phyloP scores from a whole-genome alignment of 106 monocot genomes.

The Amphibolis antarctica region DNA sequence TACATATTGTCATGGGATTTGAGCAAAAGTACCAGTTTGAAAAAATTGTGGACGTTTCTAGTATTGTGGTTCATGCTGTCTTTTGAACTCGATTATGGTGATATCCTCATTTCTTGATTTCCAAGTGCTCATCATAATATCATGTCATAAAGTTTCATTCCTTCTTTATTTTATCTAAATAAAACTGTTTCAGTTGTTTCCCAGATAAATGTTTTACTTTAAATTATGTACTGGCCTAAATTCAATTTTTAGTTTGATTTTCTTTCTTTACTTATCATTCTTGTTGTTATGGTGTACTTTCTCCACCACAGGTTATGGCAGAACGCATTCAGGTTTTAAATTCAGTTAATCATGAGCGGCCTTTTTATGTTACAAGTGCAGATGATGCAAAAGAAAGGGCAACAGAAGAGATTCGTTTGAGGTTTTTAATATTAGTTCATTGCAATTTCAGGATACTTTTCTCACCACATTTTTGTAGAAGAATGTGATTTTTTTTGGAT shows the following conservation, averaged over 20 bases:
- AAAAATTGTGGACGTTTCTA: no score
- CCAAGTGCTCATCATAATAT: no score
- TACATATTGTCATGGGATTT: no score
- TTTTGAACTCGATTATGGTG: no score
- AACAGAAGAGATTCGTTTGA: conserved; percentile 92
- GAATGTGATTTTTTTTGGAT: neutral
- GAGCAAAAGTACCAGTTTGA: no score
- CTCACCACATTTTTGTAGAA: neutral
- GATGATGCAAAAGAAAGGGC: conserved; percentile 62
- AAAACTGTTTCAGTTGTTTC: no score
- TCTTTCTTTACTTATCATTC: neutral
- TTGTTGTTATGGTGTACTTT: neutral
- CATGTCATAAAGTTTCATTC: no score
- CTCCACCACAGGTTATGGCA: conserved; percentile 44
- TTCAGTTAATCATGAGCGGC: conserved; percentile 52
- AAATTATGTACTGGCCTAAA: neutral
- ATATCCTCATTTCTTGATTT: no score
- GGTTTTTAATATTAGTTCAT: conserved; percentile 29
- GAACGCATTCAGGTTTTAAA: conserved; percentile 75
- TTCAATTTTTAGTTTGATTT: neutral
- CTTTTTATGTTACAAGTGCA: conserved; percentile 71
- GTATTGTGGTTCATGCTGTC: no score
- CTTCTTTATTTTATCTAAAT: no score
- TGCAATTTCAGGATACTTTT: neutral
- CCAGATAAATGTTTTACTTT: neutral